phyloP scores from a whole-genome alignment of 2,329 filamentous ascomycete species.

The Fusarium proliferatum region DNA sequence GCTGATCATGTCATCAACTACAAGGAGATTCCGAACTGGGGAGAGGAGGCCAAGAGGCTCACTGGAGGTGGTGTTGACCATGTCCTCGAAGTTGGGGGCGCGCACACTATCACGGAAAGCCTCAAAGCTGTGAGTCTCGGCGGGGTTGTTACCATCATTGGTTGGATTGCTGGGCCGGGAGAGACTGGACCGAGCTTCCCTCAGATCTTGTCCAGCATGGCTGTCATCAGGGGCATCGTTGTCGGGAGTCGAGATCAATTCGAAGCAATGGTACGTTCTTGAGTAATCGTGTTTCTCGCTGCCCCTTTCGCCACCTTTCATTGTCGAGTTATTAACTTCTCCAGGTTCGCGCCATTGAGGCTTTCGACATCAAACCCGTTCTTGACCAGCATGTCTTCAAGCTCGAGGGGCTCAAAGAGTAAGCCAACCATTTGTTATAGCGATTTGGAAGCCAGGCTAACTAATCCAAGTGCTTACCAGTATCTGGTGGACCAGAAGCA shows the following conservation, averaged over 20 bases:
- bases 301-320: rapidly evolving
- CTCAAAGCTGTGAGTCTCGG: background rate
- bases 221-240: background rate
- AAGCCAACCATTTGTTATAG: background rate
- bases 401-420: background rate
- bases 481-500: background rate
- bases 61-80: background rate
- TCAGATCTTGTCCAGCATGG: background rate
- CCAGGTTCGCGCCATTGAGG: background rate
- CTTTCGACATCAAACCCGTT: background rate
- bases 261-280: background rate
- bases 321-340: rapidly evolving
- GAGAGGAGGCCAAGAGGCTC: background rate
- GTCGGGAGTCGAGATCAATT: background rate
- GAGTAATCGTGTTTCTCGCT: rapidly evolving
- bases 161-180: background rate
- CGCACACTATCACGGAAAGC: background rate
- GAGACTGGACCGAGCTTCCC: background rate
- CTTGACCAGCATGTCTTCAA: background rate
- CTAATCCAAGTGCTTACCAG: background rate
- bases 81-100: background rate
- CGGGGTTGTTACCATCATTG: background rate
- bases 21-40: background rate
- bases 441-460: background rate
- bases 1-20: background rate